Percentiles rank a stretch among this genome's conserved stretches.
Conservation (phyloP, 805 yeast genomes). For the Lipomyces sp. region DNA sequence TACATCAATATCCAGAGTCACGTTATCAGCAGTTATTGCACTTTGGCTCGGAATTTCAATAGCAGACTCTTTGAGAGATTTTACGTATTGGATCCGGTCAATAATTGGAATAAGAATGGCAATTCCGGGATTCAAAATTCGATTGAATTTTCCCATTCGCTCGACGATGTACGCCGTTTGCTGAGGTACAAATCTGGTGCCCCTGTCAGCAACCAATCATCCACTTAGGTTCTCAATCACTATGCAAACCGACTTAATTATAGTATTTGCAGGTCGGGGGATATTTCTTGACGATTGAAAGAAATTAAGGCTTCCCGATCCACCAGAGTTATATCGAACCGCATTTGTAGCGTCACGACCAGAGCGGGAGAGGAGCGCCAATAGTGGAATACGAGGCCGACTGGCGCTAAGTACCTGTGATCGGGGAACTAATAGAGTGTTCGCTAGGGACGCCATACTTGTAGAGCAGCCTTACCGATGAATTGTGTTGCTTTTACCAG, state of each 20-base stretch:
- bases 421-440: neutral
- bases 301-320: constrained; percentile 16
- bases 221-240: neutral
- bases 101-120: constrained; percentile 73
- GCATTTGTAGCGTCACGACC: neutral
- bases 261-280: constrained; percentile 28
- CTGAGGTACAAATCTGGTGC: constrained; percentile 75
- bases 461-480: neutral
- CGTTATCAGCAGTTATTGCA: constrained; percentile 86
- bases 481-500: neutral
- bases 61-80: constrained; percentile 82
- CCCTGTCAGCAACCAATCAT: neutral
- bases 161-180: constrained; percentile 91
- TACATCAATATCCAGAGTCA: constrained; percentile 74
- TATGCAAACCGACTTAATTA: constrained; percentile 19
- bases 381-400: neutral
- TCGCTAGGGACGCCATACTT: constrained; percentile 8
- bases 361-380: neutral
- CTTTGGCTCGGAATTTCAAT: constrained; percentile 81
- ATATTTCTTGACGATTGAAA: constrained; percentile 18
- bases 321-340: constrained; percentile 1
- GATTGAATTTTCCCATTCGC: constrained; percentile 82
- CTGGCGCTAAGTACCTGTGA: neutral
- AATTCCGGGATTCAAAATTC: constrained; percentile 74
- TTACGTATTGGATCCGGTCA: constrained; percentile 80